phyloP scores from a whole-genome alignment of 1,284 basidiomycete species.

The Malassezia restricta region DNA sequence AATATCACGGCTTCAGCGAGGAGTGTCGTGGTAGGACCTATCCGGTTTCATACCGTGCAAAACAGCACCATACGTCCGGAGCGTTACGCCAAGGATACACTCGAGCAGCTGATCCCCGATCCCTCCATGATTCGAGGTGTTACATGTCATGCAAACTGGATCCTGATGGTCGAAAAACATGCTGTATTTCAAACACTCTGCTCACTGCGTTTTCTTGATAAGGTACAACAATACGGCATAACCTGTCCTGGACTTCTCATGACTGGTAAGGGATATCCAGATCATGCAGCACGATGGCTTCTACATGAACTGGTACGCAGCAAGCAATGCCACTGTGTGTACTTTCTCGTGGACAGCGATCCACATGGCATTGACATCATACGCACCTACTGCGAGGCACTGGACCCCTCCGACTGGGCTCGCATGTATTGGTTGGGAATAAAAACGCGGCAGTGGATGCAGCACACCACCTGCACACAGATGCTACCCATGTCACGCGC shows the following conservation, averaged over 20 bases:
- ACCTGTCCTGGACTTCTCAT: background rate
- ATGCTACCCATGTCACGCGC: background rate
- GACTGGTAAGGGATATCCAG: conserved; percentile 32
- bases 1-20: conserved; percentile 25
- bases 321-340: background rate
- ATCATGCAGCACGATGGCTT: conserved; percentile 18
- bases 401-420: background rate
- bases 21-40: conserved; percentile 19
- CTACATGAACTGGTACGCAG: conserved; percentile 11
- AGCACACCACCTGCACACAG: background rate
- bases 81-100: background rate
- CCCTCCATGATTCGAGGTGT: background rate
- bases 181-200: conserved; percentile 22
- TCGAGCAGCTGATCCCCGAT: conserved; percentile 16
- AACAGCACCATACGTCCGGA: background rate
- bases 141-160: conserved; percentile 10
- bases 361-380: conserved; percentile 32
- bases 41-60: conserved; percentile 2
- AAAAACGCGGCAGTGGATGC: background rate
- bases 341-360: conserved; percentile 18
- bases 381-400: background rate
- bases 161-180: conserved; percentile 39
- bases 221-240: background rate
- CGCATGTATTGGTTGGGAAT: conserved; percentile 1
- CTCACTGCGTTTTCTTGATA: conserved; percentile 1